Conservation (phyloP, 2,329 filamentous ascomycete species). For the Diaporthe australafricana region DNA sequence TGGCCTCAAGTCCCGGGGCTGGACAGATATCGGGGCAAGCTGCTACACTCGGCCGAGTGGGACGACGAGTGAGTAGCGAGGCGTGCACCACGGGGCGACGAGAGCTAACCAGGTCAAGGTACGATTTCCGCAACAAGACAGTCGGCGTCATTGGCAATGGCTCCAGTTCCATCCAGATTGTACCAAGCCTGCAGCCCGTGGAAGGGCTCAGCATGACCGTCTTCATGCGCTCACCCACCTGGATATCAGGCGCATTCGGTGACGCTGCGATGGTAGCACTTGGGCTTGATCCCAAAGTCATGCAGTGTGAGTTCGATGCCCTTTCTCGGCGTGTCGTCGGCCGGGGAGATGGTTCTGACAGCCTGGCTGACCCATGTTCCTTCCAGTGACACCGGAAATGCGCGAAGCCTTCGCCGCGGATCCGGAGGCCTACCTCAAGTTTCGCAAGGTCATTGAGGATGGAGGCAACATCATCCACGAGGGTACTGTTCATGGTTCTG, state of each 20-base stretch:
- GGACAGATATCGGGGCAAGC: slow-evolving; percentile 53
- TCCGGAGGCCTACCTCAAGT: slow-evolving; percentile 51
- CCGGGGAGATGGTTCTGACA: neutral
- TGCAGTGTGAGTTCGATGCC: slow-evolving; percentile 50
- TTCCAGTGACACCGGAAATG: slow-evolving; percentile 52
- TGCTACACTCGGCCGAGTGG: slow-evolving; percentile 60
- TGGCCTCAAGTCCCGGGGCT: slow-evolving; percentile 59
- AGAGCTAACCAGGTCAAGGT: slow-evolving; percentile 44
- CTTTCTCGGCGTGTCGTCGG: neutral
- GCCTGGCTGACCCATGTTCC: neutral
- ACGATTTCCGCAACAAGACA: slow-evolving; percentile 59
- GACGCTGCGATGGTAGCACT: slow-evolving; percentile 56
- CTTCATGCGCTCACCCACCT: slow-evolving; percentile 62
- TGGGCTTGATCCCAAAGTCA: slow-evolving; percentile 52
- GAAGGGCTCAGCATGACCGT: slow-evolving; percentile 55
- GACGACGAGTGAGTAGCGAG: slow-evolving; percentile 48
- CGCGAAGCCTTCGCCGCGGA: slow-evolving; percentile 51
- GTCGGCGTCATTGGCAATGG: slow-evolving; percentile 65
- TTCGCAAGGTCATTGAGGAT: slow-evolving; percentile 58
- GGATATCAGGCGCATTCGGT: slow-evolving; percentile 60
- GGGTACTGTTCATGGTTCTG: slow-evolving; percentile 50
- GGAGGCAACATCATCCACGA: slow-evolving; percentile 57
- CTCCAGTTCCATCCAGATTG: slow-evolving; percentile 64
- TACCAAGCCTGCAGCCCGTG: slow-evolving; percentile 59
- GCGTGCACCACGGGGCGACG: neutral